phyloP scores from a whole-genome alignment of 2,329 filamentous ascomycete species.

The Fusarium camptoceras region DNA sequence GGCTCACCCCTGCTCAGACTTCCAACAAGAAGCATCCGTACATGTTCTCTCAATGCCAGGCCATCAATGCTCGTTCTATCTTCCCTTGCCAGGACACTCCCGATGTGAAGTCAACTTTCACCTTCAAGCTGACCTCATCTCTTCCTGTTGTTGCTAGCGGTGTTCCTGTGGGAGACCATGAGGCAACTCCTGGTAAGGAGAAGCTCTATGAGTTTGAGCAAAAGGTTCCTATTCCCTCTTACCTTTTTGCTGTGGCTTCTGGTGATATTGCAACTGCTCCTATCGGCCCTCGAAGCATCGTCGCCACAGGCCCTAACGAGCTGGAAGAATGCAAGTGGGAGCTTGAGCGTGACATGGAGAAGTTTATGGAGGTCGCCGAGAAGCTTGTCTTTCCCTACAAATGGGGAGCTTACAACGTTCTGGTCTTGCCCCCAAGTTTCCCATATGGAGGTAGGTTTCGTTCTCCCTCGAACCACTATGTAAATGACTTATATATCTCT shows the following conservation, averaged over 20 bases:
- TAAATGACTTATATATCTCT: constrained; percentile 21
- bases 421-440: constrained; percentile 90
- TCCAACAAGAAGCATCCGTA: constrained; percentile 96
- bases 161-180: constrained; percentile 65
- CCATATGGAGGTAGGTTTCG: constrained; percentile 77
- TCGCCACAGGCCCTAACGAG: constrained; percentile 90
- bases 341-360: constrained; percentile 89
- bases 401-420: constrained; percentile 95
- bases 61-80: constrained; percentile 91
- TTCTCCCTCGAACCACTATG: background rate
- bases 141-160: constrained; percentile 94
- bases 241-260: constrained; percentile 91
- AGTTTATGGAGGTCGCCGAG: constrained; percentile 89
- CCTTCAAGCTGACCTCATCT: constrained; percentile 87
- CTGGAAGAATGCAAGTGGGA: constrained; percentile 88
- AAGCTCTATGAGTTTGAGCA: constrained; percentile 89
- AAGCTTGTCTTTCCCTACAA: constrained; percentile 84
- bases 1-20: constrained; percentile 93
- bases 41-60: constrained; percentile 98
- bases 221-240: constrained; percentile 90
- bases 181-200: constrained; percentile 58
- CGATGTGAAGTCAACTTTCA: constrained; percentile 95
- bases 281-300: constrained; percentile 85
- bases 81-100: constrained; percentile 98
- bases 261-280: constrained; percentile 87